Conservation (phyloP, 2,329 filamentous ascomycete genomes). For the Grosmannia serpens region DNA sequence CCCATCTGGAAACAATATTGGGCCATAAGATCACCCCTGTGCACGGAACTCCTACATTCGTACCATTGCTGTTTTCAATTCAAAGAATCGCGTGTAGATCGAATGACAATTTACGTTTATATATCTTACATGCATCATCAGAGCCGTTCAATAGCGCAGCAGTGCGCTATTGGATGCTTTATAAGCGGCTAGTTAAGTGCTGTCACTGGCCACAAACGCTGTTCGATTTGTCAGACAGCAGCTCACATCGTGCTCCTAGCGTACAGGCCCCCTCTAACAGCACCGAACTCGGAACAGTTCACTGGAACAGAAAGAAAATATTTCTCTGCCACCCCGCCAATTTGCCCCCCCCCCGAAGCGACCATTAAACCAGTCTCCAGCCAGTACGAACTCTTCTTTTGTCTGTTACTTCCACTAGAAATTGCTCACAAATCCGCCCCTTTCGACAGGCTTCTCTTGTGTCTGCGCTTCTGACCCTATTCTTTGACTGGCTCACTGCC, state of each 20-base stretch:
- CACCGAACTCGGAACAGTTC: constrained; percentile 9
- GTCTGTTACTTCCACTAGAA: constrained; percentile 2
- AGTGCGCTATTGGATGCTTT: neutral
- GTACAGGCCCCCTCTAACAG: neutral
- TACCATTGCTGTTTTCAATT: too few relatives aligned
- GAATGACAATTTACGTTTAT: too few relatives aligned
- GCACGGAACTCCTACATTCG: too few relatives aligned
- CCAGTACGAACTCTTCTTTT: constrained; percentile 6
- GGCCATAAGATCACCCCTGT: too few relatives aligned
- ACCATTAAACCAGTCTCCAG: neutral
- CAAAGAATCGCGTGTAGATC: too few relatives aligned
- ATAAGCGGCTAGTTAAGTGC: neutral
- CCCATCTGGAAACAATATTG: too few relatives aligned
- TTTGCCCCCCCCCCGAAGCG: neutral
- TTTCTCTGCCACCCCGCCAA: constrained; percentile 2
- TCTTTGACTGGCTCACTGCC: neutral
- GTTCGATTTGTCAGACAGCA: neutral
- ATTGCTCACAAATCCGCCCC: constrained; percentile 13
- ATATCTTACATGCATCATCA: neutral
- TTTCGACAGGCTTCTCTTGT: constrained; percentile 3
- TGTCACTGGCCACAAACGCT: neutral
- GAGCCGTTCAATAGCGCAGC: neutral
- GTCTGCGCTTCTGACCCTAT: neutral
- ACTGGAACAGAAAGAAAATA: neutral
- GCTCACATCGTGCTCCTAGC: neutral